These are phyloP conservation scores for Suhomyces panamericanus DNA, from an alignment of 1,139 yeast genomes.

Conservation along the genomic window DNA sequence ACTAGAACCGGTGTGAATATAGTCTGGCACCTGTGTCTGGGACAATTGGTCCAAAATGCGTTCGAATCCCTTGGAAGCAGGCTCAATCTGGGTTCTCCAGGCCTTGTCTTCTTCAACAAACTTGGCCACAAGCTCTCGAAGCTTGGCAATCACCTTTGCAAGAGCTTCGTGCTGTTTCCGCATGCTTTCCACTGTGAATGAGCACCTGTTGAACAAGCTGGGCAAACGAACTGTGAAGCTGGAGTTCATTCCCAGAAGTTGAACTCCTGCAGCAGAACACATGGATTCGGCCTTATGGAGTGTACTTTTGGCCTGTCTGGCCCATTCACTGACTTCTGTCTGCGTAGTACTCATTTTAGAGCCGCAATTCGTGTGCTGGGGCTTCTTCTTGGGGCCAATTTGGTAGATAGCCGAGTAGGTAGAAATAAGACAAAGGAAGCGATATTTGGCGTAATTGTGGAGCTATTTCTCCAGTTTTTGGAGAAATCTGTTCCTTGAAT, in stretches of 20 bases:
- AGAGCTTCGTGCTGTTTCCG: conserved; percentile 20
- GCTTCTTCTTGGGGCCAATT: background rate
- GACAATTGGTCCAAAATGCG: conserved; percentile 22
- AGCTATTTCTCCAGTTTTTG: too few relatives aligned
- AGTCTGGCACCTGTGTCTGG: conserved; percentile 13
- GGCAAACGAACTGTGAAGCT: conserved; percentile 28
- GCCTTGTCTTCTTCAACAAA: conserved; percentile 14
- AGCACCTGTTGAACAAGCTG: conserved; percentile 22
- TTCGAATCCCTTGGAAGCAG: conserved; percentile 29
- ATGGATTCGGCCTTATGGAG: conserved; percentile 33
- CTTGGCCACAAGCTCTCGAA: conserved; percentile 14
- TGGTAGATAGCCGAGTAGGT: background rate
- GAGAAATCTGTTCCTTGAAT: too few relatives aligned
- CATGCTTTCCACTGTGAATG: conserved; percentile 20
- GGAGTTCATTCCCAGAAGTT: conserved; percentile 26
- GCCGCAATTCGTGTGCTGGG: background rate
- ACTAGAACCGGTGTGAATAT: background rate
- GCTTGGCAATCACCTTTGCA: conserved; percentile 17
- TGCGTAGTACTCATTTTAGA: conserved; percentile 8
- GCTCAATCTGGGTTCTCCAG: conserved; percentile 20
- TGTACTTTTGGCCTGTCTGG: conserved; percentile 31
- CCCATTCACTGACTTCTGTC: conserved; percentile 22
- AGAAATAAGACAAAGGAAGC: too few relatives aligned
- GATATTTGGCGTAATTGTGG: too few relatives aligned
- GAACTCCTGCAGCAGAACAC: conserved; percentile 36